Conservation (phyloP, 23 red algal genomes). For the Gracilaria gracilis region DNA sequence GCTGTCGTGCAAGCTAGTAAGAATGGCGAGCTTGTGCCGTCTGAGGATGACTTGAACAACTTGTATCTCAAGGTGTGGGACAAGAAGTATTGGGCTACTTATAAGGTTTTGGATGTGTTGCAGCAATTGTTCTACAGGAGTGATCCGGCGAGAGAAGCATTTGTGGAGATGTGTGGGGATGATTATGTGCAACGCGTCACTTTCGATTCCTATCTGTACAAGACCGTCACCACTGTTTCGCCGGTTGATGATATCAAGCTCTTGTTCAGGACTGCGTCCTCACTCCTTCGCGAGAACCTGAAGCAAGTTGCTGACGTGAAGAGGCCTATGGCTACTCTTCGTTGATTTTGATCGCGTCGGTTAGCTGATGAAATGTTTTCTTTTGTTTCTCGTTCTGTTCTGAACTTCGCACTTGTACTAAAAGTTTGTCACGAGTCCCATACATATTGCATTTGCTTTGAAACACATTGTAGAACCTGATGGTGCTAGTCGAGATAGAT, state of each 20-base stretch:
- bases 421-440: not conserved
- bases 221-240: constrained; percentile 92
- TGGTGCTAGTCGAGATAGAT: too few species aligned
- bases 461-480: too few species aligned
- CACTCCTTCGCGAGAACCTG: constrained; percentile 71
- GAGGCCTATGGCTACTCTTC: constrained; percentile 63
- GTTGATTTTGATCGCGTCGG: not conserved
- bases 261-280: constrained; percentile 94
- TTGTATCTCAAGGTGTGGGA: constrained; percentile 92
- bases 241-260: constrained; percentile 98
- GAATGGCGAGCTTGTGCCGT: constrained; percentile 81
- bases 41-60: constrained; percentile 86
- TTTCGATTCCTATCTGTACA: constrained; percentile 99
- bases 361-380: not conserved
- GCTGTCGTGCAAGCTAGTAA: constrained; percentile 77
- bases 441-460: not conserved
- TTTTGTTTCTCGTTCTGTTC: not conserved
- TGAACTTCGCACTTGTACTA: constrained; percentile 9
- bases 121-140: constrained; percentile 96
- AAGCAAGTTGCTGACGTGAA: constrained; percentile 68
- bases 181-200: constrained; percentile 99
- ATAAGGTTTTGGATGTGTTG: constrained; percentile 96
- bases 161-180: constrained; percentile 98
- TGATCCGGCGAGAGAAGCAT: constrained; percentile 93
- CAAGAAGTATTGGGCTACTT: constrained; percentile 98